Evolutionary conservation across 345 rosid genomes (phyloP).

Genomic region (Dipteronia dyeriana): DNA sequence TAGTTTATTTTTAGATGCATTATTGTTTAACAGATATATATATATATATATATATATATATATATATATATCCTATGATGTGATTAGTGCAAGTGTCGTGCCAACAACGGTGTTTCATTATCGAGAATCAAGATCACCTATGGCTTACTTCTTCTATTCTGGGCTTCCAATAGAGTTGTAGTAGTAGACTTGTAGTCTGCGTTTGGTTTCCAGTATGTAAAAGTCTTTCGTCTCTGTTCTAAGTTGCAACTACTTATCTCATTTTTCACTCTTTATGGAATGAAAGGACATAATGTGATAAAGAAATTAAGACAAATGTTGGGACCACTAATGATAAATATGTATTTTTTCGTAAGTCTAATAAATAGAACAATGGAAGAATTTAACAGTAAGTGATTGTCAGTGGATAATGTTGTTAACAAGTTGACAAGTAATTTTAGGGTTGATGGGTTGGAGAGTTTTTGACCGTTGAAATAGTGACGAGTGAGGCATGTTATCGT

Average conservation of each 20-base stretch:
- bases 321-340: background rate
- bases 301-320: background rate
- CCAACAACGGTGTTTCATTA: conserved; percentile 22
- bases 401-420: conserved; percentile 23
- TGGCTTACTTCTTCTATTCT: background rate
- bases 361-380: too few relatives aligned
- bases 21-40: background rate
- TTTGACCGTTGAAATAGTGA: conserved; percentile 28
- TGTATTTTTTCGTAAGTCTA: background rate
- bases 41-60: background rate
- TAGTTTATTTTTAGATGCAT: background rate
- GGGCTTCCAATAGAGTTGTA: background rate
- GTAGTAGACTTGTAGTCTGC: background rate
- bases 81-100: conserved; percentile 25
- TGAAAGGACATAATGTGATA: background rate
- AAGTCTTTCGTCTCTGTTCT: conserved; percentile 1
- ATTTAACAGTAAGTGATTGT: background rate
- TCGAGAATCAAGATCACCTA: background rate
- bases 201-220: background rate
- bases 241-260: background rate
- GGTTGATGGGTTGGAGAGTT: conserved; percentile 16
- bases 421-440: conserved; percentile 9
- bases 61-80: background rate
- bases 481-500: conserved; percentile 10
- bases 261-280: too few relatives aligned